Percentiles rank a stretch among this genome's conserved stretches.
These are phyloP conservation scores for Nidularia pulvinata DNA, from an alignment of 768 basidiomycete species.

Conservation along the genomic window DNA sequence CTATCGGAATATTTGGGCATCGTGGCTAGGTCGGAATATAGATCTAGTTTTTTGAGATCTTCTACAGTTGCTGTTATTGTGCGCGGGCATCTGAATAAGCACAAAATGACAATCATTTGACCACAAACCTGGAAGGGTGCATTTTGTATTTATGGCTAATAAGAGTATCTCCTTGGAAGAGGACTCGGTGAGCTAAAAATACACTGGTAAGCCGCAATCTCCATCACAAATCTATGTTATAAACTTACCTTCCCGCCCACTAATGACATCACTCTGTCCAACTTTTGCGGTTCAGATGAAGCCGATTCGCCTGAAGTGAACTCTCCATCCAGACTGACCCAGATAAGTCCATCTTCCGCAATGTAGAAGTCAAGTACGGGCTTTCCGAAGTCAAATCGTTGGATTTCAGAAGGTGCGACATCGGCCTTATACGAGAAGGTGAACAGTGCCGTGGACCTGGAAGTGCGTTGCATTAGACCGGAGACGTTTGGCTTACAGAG, in stretches of 20 bases:
- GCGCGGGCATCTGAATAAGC: not conserved
- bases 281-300: too few species aligned
- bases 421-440: slow-evolving; percentile 16
- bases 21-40: slow-evolving; percentile 56
- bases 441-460: slow-evolving; percentile 73
- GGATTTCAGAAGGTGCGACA: slow-evolving; percentile 1
- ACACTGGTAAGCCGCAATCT: too few species aligned
- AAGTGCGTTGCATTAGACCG: not conserved
- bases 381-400: slow-evolving; percentile 14
- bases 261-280: not conserved
- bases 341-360: slow-evolving; percentile 13
- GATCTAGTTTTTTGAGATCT: slow-evolving; percentile 52
- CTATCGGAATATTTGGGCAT: slow-evolving; percentile 60
- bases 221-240: too few species aligned
- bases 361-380: slow-evolving; percentile 17
- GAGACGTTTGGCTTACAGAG: not conserved
- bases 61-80: slow-evolving; percentile 38
- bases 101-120: not conserved
- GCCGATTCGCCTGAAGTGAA: too few species aligned
- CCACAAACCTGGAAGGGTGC: slow-evolving; percentile 52
- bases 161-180: too few species aligned
- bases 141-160: too few species aligned
- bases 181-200: too few species aligned
- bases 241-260: not conserved
- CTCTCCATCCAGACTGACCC: slow-evolving; percentile 7